Base-by-base conservation (phyloP, 2,329 filamentous ascomycete genomes). In the Penicillium sp. region DNA sequence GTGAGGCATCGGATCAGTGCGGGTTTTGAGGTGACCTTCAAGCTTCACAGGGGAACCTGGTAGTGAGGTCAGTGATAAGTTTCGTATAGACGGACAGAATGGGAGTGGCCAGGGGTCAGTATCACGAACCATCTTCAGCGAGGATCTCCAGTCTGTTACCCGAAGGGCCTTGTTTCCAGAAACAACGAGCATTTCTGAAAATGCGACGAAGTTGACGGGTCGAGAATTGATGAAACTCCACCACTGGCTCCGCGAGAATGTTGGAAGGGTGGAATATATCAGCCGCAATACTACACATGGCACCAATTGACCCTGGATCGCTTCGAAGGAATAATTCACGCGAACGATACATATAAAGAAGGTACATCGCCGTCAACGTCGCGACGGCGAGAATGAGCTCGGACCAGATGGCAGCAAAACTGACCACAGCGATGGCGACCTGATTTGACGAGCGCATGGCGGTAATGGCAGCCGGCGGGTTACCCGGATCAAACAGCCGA, bases 201-300 rank as follows among this genome's bases (percentile, higher is more conserved):
- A 66, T 60, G 13, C 56, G 58, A 6, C 65, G 64, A 25, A 68
- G 50, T 29, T 66, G 64, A 1, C 64, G 61, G 0, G 66, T 68
- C 2, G 66, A 68, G 27, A 63, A 67, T 41, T 68, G 63, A 49
- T 68, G 64, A 10, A 66, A 61, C 3, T 66, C 66, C 13, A 43
- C 53, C 2, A 56, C 52, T 3, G 64, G 58, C 37, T 65, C 45
- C 7, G 56, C 55, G 2, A 68, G 55, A 12, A 68, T 49, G 37
- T 66, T 68, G 22, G 53, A 52, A 2, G 60, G 55, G 19, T 61
- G 59, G 18, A 68, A 62, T 0, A 68, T 41, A 37, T 68, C 64
- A 2, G 64, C 62, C 2, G 63, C 53, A 38, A 68, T 65, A 53
- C 64, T 68, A 34, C 65, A 69, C 64, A 68, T 68, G 36, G 65